Percentiles rank a stretch among this genome's conserved stretches.
Evolutionary conservation across 1,284 basidiomycete genomes (phyloP).

Genomic region (Apiotrichum porosum): DNA sequence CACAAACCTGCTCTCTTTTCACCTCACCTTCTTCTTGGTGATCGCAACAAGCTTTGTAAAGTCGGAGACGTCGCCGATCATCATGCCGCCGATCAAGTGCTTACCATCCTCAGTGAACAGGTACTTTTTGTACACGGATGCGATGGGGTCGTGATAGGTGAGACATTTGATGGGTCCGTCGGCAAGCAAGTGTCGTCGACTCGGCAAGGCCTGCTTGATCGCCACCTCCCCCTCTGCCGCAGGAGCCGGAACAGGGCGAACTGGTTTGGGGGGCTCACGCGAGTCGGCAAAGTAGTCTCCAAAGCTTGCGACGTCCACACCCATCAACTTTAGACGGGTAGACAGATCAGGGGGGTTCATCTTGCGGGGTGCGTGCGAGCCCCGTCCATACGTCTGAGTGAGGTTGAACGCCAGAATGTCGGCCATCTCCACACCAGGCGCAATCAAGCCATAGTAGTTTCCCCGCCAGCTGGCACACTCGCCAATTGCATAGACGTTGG

Average conservation of each 20-base stretch:
- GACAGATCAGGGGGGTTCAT: slow-evolving; percentile 62
- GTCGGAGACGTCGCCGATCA: slow-evolving; percentile 70
- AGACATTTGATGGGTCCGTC: slow-evolving; percentile 60
- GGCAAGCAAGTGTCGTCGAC: not conserved
- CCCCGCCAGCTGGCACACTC: slow-evolving; percentile 68
- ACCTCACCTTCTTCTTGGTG: slow-evolving; percentile 70
- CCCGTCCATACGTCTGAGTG: slow-evolving; percentile 49
- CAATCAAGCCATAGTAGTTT: slow-evolving; percentile 49
- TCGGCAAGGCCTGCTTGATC: slow-evolving; percentile 11
- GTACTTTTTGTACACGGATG: slow-evolving; percentile 68
- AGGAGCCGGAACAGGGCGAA: no score
- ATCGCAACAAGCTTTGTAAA: slow-evolving; percentile 62
- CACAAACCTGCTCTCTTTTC: no score
- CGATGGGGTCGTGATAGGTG: slow-evolving; percentile 66
- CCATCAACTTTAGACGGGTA: slow-evolving; percentile 67
- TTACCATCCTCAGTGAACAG: slow-evolving; percentile 71
- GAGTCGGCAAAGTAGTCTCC: slow-evolving; percentile 68
- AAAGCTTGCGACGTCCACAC: slow-evolving; percentile 58
- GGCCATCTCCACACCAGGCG: slow-evolving; percentile 61
- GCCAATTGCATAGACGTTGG: slow-evolving; percentile 66
- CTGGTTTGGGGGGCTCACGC: not conserved
- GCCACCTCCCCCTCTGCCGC: slow-evolving; percentile 12
- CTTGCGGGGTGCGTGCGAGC: slow-evolving; percentile 53
- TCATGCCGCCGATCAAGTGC: slow-evolving; percentile 70
- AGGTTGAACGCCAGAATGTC: slow-evolving; percentile 71